phyloP scores from a whole-genome alignment of 1,284 basidiomycete species.

The Schizophyllum amplum region DNA sequence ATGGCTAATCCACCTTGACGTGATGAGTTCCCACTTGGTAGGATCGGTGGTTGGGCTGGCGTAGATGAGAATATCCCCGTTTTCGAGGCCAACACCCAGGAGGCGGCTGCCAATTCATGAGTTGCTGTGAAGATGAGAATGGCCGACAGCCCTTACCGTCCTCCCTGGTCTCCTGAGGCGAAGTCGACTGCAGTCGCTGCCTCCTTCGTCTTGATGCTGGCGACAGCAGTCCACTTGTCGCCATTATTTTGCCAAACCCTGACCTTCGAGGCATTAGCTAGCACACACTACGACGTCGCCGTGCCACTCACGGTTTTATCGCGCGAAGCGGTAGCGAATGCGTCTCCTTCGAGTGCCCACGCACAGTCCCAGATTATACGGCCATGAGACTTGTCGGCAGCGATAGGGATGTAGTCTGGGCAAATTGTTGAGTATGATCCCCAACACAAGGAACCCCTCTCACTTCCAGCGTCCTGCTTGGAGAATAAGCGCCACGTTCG shows the following conservation, averaged over 20 bases:
- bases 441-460: conserved; percentile 4
- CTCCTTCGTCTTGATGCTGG: conserved; percentile 52
- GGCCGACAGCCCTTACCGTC: conserved; percentile 29
- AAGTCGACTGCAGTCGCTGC: conserved; percentile 71
- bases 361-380: conserved; percentile 95
- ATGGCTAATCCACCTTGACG: background rate
- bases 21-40: conserved; percentile 37
- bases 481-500: conserved; percentile 87
- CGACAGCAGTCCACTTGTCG: conserved; percentile 31
- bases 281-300: background rate
- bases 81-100: conserved; percentile 68
- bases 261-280: background rate
- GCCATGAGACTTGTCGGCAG: conserved; percentile 77
- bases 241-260: conserved; percentile 68
- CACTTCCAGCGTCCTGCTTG: conserved; percentile 32
- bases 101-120: conserved; percentile 33
- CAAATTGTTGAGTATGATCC: background rate
- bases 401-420: conserved; percentile 52
- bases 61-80: conserved; percentile 56
- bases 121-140: background rate
- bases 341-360: conserved; percentile 66
- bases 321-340: conserved; percentile 90
- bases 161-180: conserved; percentile 27
- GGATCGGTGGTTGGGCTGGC: conserved; percentile 23
- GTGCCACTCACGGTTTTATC: conserved; percentile 77